These are phyloP conservation scores for Areca catechu DNA, from an alignment of 176 grass and related monocot species.

Conservation along the genomic window DNA sequence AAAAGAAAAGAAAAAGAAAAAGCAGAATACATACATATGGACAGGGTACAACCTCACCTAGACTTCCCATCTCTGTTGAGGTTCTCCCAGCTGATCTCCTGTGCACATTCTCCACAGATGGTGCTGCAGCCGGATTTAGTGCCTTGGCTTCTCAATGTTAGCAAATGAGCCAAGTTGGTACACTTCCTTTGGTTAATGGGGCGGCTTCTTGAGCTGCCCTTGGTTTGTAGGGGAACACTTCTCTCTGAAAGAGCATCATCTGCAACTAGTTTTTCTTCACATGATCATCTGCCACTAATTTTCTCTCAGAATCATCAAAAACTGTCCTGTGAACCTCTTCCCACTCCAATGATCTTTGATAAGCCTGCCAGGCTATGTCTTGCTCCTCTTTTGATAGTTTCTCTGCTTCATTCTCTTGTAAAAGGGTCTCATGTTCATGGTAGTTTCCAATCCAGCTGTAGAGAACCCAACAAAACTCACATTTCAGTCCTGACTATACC, in stretches of 20 bases:
- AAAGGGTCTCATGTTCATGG: slow-evolving; percentile 90
- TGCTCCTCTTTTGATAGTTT: slow-evolving; percentile 92
- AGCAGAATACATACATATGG: neutral
- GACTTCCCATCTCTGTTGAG: slow-evolving; percentile 66
- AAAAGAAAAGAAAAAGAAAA: no score
- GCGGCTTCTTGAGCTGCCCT: slow-evolving; percentile 34
- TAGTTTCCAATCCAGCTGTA: slow-evolving; percentile 86
- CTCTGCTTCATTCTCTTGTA: slow-evolving; percentile 95
- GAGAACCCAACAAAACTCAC: neutral
- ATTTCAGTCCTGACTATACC: no score
- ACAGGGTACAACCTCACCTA: slow-evolving; percentile 26
- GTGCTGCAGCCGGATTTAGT: slow-evolving; percentile 73
- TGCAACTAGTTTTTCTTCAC: no score
- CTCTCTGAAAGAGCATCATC: slow-evolving; percentile 4
- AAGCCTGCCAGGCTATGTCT: slow-evolving; percentile 75
- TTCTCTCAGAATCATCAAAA: slow-evolving; percentile 25
- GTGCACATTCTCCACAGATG: slow-evolving; percentile 59
- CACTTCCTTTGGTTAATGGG: slow-evolving; percentile 71
- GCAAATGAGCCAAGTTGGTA: slow-evolving; percentile 64
- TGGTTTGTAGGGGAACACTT: slow-evolving; percentile 23
- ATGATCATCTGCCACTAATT: slow-evolving; percentile 5
- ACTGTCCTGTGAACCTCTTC: slow-evolving; percentile 40
- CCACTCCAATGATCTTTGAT: slow-evolving; percentile 46
- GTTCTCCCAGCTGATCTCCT: slow-evolving; percentile 87
- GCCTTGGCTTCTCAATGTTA: slow-evolving; percentile 60